Percentiles rank a stretch among this genome's conserved stretches.
Conservation (phyloP, 2,329 filamentous ascomycete genomes). For the Cytospora piceae region DNA sequence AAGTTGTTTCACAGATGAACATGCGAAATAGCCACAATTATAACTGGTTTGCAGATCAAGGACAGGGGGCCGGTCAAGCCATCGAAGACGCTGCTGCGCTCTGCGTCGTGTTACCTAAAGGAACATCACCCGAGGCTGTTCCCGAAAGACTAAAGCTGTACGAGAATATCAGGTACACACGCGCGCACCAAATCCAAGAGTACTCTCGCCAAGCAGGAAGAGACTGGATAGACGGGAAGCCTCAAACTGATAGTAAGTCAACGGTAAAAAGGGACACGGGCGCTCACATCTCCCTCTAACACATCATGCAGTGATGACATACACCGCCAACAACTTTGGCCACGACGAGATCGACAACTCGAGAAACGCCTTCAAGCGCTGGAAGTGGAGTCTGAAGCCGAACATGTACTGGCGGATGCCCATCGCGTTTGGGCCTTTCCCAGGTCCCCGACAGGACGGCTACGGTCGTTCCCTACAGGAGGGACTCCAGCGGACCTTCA, state of each 20-base stretch:
- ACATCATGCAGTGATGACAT: conserved; percentile 42
- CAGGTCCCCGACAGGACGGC: conserved; percentile 47
- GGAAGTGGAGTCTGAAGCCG: conserved; percentile 46
- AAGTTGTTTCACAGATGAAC: conserved; percentile 32
- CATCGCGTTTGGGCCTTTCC: conserved; percentile 50
- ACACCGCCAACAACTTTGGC: conserved; percentile 56
- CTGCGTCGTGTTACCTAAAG: conserved; percentile 56
- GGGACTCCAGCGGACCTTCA: conserved; percentile 40
- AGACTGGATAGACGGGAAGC: conserved; percentile 46
- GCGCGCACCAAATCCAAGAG: conserved; percentile 62
- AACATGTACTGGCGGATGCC: conserved; percentile 50
- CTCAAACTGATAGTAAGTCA: conserved; percentile 47
- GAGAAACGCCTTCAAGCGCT: conserved; percentile 52
- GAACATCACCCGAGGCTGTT: conserved; percentile 50
- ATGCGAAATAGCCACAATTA: neutral
- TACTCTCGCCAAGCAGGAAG: conserved; percentile 56
- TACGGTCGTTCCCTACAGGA: conserved; percentile 32
- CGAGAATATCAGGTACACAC: conserved; percentile 58
- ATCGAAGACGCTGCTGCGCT: conserved; percentile 70
- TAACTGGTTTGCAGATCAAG: conserved; percentile 45
- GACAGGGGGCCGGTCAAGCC: conserved; percentile 64
- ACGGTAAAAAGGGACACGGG: neutral
- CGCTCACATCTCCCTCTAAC: conserved; percentile 15
- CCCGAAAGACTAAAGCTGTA: conserved; percentile 62
- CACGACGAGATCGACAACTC: conserved; percentile 63